phyloP scores from a whole-genome alignment of 768 basidiomycete genomes.

The Leucosporidium yakuticum region DNA sequence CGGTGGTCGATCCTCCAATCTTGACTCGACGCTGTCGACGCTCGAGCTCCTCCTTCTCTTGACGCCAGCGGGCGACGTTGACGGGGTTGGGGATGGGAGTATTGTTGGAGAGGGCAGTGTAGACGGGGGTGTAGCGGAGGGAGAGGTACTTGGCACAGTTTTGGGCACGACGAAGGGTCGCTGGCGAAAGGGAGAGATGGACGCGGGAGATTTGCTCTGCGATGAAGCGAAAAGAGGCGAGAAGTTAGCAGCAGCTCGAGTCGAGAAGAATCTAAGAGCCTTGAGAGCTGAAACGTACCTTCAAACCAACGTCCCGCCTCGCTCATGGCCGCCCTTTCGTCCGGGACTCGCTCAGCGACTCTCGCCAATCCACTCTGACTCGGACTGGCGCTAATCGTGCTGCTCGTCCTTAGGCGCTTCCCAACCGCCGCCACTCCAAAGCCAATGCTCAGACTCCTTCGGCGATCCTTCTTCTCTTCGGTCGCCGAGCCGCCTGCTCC shows the following conservation, averaged over 20 bases:
- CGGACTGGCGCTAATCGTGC: neutral
- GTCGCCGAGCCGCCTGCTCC: neutral
- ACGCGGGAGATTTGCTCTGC: slow-evolving; percentile 14
- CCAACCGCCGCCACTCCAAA: neutral
- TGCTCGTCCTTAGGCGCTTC: neutral
- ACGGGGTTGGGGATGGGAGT: slow-evolving; percentile 5
- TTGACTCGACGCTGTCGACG: neutral
- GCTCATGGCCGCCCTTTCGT: neutral
- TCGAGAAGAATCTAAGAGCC: too few species aligned
- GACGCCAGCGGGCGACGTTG: slow-evolving; percentile 9
- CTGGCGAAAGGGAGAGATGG: slow-evolving; percentile 16
- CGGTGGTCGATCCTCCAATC: neutral
- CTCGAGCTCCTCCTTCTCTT: neutral
- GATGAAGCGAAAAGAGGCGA: neutral
- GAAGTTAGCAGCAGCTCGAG: neutral
- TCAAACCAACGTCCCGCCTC: neutral
- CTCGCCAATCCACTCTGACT: neutral
- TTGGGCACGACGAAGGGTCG: slow-evolving; percentile 13
- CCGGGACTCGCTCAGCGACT: neutral
- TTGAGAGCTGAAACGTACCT: neutral
- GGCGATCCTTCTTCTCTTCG: neutral
- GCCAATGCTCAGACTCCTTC: slow-evolving; percentile 3
- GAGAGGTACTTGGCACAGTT: slow-evolving; percentile 15
- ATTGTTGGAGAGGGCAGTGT: neutral
- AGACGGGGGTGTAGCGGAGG: slow-evolving; percentile 10